Base-by-base conservation (phyloP, 1,139 yeast genomes). In the Komagataea norvegica region DNA sequence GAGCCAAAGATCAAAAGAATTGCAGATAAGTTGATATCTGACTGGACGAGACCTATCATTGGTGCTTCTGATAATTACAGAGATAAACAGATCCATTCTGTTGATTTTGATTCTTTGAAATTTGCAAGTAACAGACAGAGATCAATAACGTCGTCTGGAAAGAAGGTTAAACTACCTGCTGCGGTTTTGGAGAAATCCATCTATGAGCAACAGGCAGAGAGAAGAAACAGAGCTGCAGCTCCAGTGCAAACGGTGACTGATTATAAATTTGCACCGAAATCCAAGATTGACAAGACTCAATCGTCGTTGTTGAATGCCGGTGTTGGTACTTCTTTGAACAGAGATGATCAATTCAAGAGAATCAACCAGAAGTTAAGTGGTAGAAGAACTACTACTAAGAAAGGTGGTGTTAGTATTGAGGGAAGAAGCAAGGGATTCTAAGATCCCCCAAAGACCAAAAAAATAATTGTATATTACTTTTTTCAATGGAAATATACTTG, bases 31-130 rank as follows among this genome's bases (percentile, higher is more conserved):
- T 68, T 93, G 43, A 83, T 93, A 51, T 95, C 96, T 25, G 94
- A 88, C 60, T 91, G 99, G 99, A 91, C 97, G 8, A 77, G 98
- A 61, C 98, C 98, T 27, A 88, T 93, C 45, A 85, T 93, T 71
- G 95, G 95, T 50, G 83, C 95, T 46, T 83, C 95, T 3, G 97
- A 91, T 61, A 87, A 91, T 50, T 91, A 89, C 66, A 79, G 93
- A 61, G 96, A 91, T 62, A 81, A 88, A 62, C 70, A 79, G 43
- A 79, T 91, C 43, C 75, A 75, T 54, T 74, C 80, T 47, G 74
- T 77, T 44, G 79, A 76, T 38, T 88, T 85, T 63, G 84, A 85
- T 59, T 77, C 81, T 48, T 70, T 64, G 54, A 64, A 71, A 48
- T 70, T 74, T 39, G 48, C 43, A 40, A 42, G 31, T 53, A 56